Evolutionary conservation across 495 filamentous ascomycete genomes (phyloP).

Genomic region (Aspergillus sclerotiicarbonarius): DNA sequence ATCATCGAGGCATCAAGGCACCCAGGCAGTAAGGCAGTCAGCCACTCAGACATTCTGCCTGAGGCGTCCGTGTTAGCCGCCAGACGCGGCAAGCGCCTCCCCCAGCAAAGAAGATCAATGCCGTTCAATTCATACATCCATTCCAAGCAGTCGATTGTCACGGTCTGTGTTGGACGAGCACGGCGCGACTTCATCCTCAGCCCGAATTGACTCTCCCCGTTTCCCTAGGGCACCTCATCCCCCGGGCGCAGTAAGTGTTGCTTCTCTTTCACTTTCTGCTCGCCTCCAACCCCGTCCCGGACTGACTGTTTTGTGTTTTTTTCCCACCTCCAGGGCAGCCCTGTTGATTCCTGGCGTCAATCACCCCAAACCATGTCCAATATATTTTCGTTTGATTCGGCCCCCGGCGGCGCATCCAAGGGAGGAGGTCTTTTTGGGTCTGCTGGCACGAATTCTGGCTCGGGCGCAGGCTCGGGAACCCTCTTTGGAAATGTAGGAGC

Average conservation of each 20-base stretch:
- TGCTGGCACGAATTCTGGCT: slow-evolving; percentile 26
- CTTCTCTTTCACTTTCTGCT: slow-evolving; percentile 1
- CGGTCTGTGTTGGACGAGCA: slow-evolving; percentile 11
- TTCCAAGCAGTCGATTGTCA: slow-evolving; percentile 8
- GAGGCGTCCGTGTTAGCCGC: slow-evolving; percentile 16
- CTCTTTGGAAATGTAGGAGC: slow-evolving; percentile 49
- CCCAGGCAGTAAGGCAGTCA: background rate
- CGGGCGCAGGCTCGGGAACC: slow-evolving; percentile 27
- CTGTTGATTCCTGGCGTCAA: slow-evolving; percentile 22
- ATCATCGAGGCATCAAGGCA: background rate
- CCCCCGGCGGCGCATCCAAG: slow-evolving; percentile 34
- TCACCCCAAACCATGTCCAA: slow-evolving; percentile 29
- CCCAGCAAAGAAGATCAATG: background rate
- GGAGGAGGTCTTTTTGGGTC: slow-evolving; percentile 41
- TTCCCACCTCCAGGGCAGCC: slow-evolving; percentile 22
- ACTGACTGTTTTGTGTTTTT: slow-evolving; percentile 13
- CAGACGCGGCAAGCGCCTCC: slow-evolving; percentile 22
- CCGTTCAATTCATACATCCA: background rate
- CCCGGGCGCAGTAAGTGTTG: slow-evolving; percentile 25
- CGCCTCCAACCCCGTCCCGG: background rate
- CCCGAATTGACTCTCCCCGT: slow-evolving; percentile 1
- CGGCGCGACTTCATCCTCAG: slow-evolving; percentile 3
- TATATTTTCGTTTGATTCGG: slow-evolving; percentile 34
- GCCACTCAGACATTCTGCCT: no score
- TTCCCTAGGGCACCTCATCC: slow-evolving; percentile 2